Percentiles rank a stretch among this genome's conserved stretches.
Conservation (phyloP, 352 stramenopile species). For the Pilasporangium apinafurcum region DNA sequence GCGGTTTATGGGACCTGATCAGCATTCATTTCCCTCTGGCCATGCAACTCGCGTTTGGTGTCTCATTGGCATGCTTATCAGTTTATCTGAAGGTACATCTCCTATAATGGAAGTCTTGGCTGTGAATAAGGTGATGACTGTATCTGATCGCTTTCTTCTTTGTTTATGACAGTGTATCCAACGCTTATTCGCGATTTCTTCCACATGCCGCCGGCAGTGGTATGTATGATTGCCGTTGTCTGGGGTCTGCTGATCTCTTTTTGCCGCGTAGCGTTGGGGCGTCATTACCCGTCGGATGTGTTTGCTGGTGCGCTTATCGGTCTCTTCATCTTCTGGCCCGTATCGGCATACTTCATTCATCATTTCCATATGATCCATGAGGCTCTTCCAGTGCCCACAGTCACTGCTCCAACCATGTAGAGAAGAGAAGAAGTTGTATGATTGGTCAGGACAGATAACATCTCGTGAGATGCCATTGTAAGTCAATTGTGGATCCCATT, state of each 20-base stretch:
- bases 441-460: no score
- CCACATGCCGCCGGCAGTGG: conserved; percentile 24
- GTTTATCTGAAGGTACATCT: conserved; percentile 36
- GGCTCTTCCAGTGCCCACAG: no score
- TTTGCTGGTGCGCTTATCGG: conserved; percentile 57
- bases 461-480: no score
- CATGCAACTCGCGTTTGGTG: conserved; percentile 74
- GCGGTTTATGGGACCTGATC: conserved; percentile 74
- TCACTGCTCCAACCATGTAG: no score
- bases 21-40: conserved; percentile 84
- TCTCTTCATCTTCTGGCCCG: conserved; percentile 50
- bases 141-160: neutral
- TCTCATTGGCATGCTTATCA: conserved; percentile 58
- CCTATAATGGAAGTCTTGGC: neutral
- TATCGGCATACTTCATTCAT: conserved; percentile 25
- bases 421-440: no score
- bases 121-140: neutral
- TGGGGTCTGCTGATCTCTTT: conserved; percentile 75
- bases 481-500: no score
- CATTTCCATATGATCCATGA: conserved; percentile 7
- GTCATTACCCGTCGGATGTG: conserved; percentile 80
- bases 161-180: conserved; percentile 16
- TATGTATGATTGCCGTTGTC: conserved; percentile 33
- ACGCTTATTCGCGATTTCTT: conserved; percentile 44
- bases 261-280: conserved; percentile 71